phyloP scores from a whole-genome alignment of 2,329 filamentous ascomycete species.

The Leptographium lundbergii region DNA sequence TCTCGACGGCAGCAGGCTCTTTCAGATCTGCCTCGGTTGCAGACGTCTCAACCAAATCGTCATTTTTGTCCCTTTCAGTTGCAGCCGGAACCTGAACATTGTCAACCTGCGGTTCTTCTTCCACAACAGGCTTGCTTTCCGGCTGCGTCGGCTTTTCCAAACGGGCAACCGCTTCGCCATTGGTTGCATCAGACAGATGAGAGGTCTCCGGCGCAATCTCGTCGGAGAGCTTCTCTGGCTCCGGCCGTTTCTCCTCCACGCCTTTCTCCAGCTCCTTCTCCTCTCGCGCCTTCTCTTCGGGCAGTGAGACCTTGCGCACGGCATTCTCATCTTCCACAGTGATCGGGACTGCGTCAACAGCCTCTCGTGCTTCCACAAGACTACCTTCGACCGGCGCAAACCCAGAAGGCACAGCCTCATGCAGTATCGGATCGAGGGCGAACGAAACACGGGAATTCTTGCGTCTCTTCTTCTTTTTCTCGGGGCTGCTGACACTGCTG shows the following conservation, averaged over 20 bases:
- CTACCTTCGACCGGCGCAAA: not conserved
- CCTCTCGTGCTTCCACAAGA: not conserved
- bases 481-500: not conserved
- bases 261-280: not conserved
- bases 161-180: not conserved
- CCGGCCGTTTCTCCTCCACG: not conserved
- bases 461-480: not conserved
- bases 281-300: not conserved
- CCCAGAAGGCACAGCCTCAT: not conserved
- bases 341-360: not conserved
- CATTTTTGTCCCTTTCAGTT: too few relatives aligned
- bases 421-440: not conserved
- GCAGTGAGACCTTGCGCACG: not conserved
- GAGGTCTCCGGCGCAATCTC: not conserved
- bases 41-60: too few relatives aligned
- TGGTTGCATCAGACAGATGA: not conserved
- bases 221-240: not conserved
- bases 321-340: not conserved
- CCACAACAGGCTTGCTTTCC: not conserved
- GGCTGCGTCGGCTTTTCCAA: not conserved
- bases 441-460: not conserved
- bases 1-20: not conserved
- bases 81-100: not conserved
- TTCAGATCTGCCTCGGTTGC: not conserved
- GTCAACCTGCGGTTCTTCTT: not conserved